phyloP scores from a whole-genome alignment of 2,329 filamentous ascomycete species.

The Tolypocladium amazonense region DNA sequence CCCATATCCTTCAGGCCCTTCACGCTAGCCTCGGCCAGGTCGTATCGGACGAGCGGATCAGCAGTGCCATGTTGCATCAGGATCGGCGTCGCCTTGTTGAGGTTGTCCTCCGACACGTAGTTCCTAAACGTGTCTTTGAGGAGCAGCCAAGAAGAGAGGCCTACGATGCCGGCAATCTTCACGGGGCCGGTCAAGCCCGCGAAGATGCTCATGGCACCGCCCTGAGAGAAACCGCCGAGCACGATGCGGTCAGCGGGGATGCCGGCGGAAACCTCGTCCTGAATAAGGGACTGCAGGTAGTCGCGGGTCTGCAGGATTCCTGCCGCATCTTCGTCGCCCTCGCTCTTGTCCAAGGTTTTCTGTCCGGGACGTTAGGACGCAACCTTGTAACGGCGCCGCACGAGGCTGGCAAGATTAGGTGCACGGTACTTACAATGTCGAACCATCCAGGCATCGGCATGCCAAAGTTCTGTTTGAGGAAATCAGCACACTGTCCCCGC shows the following conservation, averaged over 20 bases:
- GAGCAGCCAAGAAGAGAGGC: constrained; percentile 71
- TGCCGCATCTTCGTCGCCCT: constrained; percentile 48
- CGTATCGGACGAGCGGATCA: constrained; percentile 62
- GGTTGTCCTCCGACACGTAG: constrained; percentile 26
- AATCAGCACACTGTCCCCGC: not conserved
- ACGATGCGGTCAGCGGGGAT: constrained; percentile 75
- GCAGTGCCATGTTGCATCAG: constrained; percentile 81
- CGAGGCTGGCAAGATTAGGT: not conserved
- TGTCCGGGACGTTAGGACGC: constrained; percentile 5
- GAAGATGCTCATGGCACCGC: constrained; percentile 75
- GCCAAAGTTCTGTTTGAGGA: constrained; percentile 50
- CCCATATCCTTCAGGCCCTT: constrained; percentile 58
- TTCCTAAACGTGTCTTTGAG: constrained; percentile 37
- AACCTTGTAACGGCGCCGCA: not conserved
- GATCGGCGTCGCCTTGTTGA: constrained; percentile 62
- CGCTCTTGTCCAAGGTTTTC: constrained; percentile 18
- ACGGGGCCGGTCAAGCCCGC: constrained; percentile 59
- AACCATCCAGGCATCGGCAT: constrained; percentile 84
- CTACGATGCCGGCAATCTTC: constrained; percentile 76
- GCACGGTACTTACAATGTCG: constrained; percentile 50
- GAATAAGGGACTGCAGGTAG: constrained; percentile 68
- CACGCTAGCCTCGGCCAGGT: constrained; percentile 58
- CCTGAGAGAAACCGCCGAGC: constrained; percentile 73
- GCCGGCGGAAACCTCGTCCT: constrained; percentile 66
- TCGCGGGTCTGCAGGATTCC: constrained; percentile 52